phyloP scores from a whole-genome alignment of 2,329 filamentous ascomycete species.

The Fusarium neocosmosporiellum region DNA sequence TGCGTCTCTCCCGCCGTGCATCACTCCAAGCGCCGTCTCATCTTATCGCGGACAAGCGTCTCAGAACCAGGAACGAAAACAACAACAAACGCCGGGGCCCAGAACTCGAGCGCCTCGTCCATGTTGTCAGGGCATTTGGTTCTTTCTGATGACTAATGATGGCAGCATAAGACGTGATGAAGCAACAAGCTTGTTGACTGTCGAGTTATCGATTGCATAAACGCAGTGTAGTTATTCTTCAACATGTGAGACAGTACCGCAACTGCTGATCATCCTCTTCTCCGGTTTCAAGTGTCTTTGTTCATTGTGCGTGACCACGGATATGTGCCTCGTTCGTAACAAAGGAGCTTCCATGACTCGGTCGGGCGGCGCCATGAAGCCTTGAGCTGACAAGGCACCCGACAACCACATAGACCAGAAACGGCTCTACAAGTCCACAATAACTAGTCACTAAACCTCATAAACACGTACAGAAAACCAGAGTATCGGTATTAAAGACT shows the following conservation, averaged over 20 bases:
- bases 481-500: neutral
- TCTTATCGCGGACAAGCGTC: slow-evolving; percentile 22
- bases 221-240: neutral
- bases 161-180: neutral
- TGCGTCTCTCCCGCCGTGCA: slow-evolving; percentile 12
- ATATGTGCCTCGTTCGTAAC: neutral
- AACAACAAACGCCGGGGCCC: slow-evolving; percentile 15
- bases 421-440: neutral
- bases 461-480: neutral
- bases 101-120: neutral
- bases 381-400: neutral
- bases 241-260: neutral
- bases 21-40: slow-evolving; percentile 31
- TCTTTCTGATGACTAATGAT: neutral
- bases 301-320: neutral
- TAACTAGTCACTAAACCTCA: too few relatives aligned
- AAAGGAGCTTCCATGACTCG: neutral
- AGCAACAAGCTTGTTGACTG: neutral
- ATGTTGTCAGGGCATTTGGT: slow-evolving; percentile 28
- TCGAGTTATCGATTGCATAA: neutral
- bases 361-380: neutral
- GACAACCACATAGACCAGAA: neutral
- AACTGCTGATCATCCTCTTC: neutral
- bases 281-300: neutral
- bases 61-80: slow-evolving; percentile 28